Evolutionary conservation across 495 filamentous ascomycete species (phyloP).

Genomic region (Antarctomyces pellizariae): DNA sequence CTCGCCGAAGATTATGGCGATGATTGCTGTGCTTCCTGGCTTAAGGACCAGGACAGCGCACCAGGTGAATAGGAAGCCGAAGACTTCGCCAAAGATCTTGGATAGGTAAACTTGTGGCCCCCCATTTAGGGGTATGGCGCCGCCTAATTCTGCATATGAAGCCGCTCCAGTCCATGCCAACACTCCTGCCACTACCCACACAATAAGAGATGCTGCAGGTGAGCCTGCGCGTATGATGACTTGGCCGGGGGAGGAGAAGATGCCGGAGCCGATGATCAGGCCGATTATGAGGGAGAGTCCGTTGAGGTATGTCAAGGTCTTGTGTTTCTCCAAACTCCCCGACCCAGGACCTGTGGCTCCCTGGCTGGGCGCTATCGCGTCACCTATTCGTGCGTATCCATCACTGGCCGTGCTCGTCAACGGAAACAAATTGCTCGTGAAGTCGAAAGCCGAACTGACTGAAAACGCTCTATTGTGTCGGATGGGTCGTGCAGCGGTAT

Average conservation of each 20-base stretch:
- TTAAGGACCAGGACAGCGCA: conserved; percentile 84
- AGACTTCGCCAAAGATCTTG: conserved; percentile 86
- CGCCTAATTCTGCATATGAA: conserved; percentile 87
- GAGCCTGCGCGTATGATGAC: conserved; percentile 86
- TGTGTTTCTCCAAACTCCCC: conserved; percentile 71
- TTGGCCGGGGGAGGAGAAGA: conserved; percentile 86
- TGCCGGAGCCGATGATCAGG: conserved; percentile 89
- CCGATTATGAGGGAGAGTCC: conserved; percentile 78
- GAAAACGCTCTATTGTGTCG: conserved; percentile 53
- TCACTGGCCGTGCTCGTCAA: conserved; percentile 61
- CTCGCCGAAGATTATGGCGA: conserved; percentile 93
- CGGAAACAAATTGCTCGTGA: conserved; percentile 73
- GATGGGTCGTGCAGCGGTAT: conserved; percentile 24
- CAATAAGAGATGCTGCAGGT: conserved; percentile 68
- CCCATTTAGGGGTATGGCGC: conserved; percentile 87
- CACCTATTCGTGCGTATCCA: conserved; percentile 62
- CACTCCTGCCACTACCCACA: conserved; percentile 76
- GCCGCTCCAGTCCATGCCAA: conserved; percentile 93
- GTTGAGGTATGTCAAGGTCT: conserved; percentile 85
- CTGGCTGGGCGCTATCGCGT: conserved; percentile 31
- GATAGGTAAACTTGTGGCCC: conserved; percentile 80
- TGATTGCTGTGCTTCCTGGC: conserved; percentile 80
- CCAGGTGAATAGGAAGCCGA: conserved; percentile 90
- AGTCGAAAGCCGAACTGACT: conserved; percentile 82
- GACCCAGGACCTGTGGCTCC: conserved; percentile 20